phyloP scores from a whole-genome alignment of 768 basidiomycete species.

The Pholiota microspora region DNA sequence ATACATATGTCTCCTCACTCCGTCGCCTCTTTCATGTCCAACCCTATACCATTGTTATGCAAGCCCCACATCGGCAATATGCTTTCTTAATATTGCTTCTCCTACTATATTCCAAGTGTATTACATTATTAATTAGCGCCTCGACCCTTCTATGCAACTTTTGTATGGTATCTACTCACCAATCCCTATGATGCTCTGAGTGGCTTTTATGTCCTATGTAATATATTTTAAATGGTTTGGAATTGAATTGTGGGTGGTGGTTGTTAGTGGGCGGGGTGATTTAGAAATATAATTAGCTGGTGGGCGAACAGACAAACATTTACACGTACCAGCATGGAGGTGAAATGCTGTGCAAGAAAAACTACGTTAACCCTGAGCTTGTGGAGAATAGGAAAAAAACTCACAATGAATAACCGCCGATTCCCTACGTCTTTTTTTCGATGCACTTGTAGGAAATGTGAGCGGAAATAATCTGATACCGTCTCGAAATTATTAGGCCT shows the following conservation, averaged over 20 bases:
- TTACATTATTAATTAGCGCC: constrained; percentile 6
- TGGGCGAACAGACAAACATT: neutral
- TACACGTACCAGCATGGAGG: constrained; percentile 58
- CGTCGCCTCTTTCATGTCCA: neutral
- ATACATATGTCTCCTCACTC: neutral
- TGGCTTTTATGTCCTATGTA: constrained; percentile 62
- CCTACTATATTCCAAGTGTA: constrained; percentile 41
- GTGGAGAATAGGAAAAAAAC: constrained; percentile 21
- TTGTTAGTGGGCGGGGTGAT: neutral
- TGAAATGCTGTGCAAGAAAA: constrained; percentile 51
- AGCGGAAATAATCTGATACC: constrained; percentile 77
- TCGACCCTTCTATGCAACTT: neutral
- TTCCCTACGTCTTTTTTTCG: constrained; percentile 58
- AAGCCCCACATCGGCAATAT: constrained; percentile 54
- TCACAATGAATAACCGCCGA: constrained; percentile 62
- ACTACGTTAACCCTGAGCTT: neutral
- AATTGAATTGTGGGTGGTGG: neutral
- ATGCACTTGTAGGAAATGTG: constrained; percentile 80
- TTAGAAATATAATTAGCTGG: neutral
- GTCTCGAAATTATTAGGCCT: constrained; percentile 69
- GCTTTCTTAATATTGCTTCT: constrained; percentile 65
- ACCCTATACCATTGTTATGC: constrained; percentile 20
- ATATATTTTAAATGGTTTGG: too few relatives aligned
- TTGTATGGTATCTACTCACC: constrained; percentile 39
- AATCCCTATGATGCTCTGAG: constrained; percentile 62